Conservation (phyloP, 345 rosid genomes). For the Eutrema japonicum region DNA sequence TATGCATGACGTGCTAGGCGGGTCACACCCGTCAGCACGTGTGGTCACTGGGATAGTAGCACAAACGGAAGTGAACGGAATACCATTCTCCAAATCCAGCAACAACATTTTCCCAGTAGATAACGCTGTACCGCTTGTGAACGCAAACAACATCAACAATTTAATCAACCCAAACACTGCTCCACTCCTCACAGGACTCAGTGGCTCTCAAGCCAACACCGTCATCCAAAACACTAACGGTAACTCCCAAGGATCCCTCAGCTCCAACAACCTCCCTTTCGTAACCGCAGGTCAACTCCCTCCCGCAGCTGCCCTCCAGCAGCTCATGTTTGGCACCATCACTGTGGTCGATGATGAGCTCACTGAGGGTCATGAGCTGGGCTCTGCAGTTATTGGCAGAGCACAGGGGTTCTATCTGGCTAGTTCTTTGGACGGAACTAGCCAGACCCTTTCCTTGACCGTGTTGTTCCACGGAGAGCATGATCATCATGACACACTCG, state of each 20-base stretch:
- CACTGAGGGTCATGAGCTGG: conserved; percentile 80
- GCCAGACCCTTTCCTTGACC: conserved; percentile 78
- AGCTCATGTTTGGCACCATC: conserved; percentile 84
- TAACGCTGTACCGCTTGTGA: conserved; percentile 64
- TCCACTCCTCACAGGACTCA: conserved; percentile 76
- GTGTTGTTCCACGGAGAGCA: conserved; percentile 55
- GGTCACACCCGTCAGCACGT: conserved; percentile 71
- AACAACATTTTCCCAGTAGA: conserved; percentile 67
- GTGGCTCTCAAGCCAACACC: conserved; percentile 63
- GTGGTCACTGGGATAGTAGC: conserved; percentile 82
- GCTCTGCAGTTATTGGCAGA: conserved; percentile 65
- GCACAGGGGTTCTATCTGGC: conserved; percentile 92
- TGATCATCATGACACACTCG: conserved; percentile 45
- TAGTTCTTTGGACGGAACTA: conserved; percentile 83
- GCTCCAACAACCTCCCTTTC: conserved; percentile 63
- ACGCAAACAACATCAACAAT: conserved; percentile 52
- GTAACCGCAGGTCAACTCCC: conserved; percentile 90
- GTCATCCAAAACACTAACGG: conserved; percentile 67
- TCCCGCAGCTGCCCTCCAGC: conserved; percentile 61
- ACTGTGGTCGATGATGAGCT: conserved; percentile 85
- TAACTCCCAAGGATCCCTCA: conserved; percentile 55
- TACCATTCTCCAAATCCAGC: conserved; percentile 77
- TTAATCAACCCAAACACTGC: conserved; percentile 63
- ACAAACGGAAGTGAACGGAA: conserved; percentile 64
- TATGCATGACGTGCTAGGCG: conserved; percentile 79